These are phyloP conservation scores for Cudoniella acicularis DNA, from an alignment of 495 filamentous ascomycete species.

Conservation along the genomic window DNA sequence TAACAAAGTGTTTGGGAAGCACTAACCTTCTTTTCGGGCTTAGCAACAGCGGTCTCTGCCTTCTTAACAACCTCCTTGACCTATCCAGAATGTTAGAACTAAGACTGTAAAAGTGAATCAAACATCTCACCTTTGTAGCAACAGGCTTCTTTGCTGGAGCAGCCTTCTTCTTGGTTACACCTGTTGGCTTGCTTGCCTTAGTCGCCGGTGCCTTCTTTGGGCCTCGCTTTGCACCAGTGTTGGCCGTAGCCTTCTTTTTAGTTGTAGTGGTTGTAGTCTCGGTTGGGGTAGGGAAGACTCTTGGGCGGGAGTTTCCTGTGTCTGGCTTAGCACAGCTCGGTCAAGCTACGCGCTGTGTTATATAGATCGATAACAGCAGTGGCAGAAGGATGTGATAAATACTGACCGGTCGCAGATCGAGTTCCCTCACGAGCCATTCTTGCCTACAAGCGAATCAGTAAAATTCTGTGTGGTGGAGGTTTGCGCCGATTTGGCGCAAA, in stretches of 20 bases:
- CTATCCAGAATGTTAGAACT: slow-evolving; percentile 33
- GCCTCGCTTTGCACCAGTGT: slow-evolving; percentile 41
- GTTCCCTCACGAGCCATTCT: slow-evolving; percentile 55
- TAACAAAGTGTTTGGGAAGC: slow-evolving; percentile 13
- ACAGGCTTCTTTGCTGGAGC: slow-evolving; percentile 44
- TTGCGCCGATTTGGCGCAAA: slow-evolving; percentile 24
- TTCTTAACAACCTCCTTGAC: slow-evolving; percentile 47
- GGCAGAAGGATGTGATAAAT: neutral
- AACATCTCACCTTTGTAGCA: slow-evolving; percentile 41
- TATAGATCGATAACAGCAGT: neutral
- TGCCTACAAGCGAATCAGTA: slow-evolving; percentile 22
- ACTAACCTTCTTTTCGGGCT: slow-evolving; percentile 27
- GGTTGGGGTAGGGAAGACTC: slow-evolving; percentile 47
- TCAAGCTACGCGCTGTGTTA: slow-evolving; percentile 21
- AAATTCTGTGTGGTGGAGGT: slow-evolving; percentile 25
- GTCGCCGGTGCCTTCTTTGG: slow-evolving; percentile 25
- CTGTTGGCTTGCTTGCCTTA: slow-evolving; percentile 33
- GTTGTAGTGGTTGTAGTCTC: slow-evolving; percentile 42
- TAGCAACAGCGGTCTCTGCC: slow-evolving; percentile 24
- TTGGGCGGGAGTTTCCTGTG: slow-evolving; percentile 48
- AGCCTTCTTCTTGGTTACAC: slow-evolving; percentile 52
- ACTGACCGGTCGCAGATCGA: slow-evolving; percentile 42
- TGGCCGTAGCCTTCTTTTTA: slow-evolving; percentile 33
- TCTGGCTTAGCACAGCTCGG: slow-evolving; percentile 14
- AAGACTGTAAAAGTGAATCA: neutral